phyloP scores from a whole-genome alignment of 176 grass and related monocot genomes.

The Phyllostachys edulis region DNA sequence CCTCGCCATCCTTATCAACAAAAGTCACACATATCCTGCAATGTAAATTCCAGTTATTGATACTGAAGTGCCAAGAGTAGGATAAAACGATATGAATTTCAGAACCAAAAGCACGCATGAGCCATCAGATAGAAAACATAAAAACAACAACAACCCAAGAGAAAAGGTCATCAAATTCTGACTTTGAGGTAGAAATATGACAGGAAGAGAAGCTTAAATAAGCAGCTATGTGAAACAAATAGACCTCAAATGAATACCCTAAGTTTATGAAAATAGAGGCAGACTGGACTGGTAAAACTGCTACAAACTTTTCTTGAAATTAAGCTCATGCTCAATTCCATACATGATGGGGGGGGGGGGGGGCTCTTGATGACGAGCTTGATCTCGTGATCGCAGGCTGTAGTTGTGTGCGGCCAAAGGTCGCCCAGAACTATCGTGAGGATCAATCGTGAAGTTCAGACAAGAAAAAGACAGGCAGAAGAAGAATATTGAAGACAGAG shows the following conservation, averaged over 20 bases:
- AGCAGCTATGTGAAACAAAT: background rate
- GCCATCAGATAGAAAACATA: background rate
- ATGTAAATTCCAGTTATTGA: background rate
- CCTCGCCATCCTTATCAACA: conserved; percentile 76
- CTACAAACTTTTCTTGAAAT: background rate
- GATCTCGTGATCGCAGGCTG: too few relatives aligned
- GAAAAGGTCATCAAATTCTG: background rate
- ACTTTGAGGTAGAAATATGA: conserved; percentile 4
- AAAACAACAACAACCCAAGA: background rate
- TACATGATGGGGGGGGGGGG: too few relatives aligned
- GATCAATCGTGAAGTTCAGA: too few relatives aligned
- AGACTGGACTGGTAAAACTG: background rate
- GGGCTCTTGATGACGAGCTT: too few relatives aligned
- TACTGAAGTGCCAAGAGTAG: background rate
- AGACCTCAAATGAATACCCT: background rate
- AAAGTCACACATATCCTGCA: conserved; percentile 91
- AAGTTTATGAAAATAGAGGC: background rate
- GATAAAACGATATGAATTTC: background rate
- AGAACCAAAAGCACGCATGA: background rate
- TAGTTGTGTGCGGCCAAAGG: too few relatives aligned
- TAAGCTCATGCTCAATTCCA: too few relatives aligned
- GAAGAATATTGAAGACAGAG: too few relatives aligned
- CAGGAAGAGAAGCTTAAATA: background rate
- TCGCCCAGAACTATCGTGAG: too few relatives aligned
- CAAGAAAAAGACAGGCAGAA: too few relatives aligned